phyloP scores from a whole-genome alignment of 768 basidiomycete genomes.

The Rhodotorula paludigena region DNA sequence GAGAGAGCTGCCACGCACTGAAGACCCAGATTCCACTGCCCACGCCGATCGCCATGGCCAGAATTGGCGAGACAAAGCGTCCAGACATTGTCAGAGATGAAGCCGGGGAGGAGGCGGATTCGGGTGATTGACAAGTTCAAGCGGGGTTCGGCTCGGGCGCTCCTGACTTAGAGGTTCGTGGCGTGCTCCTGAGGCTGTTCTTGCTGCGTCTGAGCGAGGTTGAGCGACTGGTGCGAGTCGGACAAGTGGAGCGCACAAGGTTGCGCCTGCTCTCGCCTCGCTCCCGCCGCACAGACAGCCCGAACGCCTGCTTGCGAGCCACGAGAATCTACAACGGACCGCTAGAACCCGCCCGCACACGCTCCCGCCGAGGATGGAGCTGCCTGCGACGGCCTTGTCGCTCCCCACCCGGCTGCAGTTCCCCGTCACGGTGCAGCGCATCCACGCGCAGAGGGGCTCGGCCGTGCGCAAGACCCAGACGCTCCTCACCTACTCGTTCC shows the following conservation, averaged over 20 bases:
- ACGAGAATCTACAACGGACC: no score
- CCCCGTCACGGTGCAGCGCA: constrained; percentile 73
- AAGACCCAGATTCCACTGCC: constrained; percentile 32
- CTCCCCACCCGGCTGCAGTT: constrained; percentile 75
- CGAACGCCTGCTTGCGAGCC: no score
- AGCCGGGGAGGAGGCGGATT: neutral
- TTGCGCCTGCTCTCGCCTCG: no score
- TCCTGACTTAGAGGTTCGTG: no score
- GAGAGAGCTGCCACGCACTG: constrained; percentile 3
- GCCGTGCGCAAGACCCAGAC: constrained; percentile 65
- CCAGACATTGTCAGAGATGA: neutral
- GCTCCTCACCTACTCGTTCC: constrained; percentile 69
- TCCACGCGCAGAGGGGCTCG: constrained; percentile 55
- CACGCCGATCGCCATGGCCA: constrained; percentile 20
- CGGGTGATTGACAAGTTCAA: neutral
- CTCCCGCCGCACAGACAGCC: no score
- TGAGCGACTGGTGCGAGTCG: no score
- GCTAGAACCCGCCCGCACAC: neutral
- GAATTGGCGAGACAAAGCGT: constrained; percentile 3
- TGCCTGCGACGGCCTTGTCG: constrained; percentile 58
- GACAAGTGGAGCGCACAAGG: no score
- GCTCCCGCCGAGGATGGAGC: constrained; percentile 1
- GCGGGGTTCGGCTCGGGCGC: neutral
- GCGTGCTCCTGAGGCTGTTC: no score
- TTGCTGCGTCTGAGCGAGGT: no score